phyloP scores from a whole-genome alignment of 805 yeast genomes.

The Candida manassasensis region DNA sequence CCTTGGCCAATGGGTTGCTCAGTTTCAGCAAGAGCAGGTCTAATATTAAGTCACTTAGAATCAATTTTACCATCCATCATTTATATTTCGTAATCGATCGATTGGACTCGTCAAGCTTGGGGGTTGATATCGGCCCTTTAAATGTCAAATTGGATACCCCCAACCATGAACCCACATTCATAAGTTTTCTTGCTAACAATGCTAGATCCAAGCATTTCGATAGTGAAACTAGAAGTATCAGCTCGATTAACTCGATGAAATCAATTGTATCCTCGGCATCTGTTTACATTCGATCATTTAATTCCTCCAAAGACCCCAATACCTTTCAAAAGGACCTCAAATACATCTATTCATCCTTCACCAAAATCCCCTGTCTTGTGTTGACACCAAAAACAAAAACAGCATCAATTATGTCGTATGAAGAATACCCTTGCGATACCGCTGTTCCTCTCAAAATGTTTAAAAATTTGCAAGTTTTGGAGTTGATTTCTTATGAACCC shows the following conservation, averaged over 20 bases:
- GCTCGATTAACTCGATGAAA: conserved; percentile 56
- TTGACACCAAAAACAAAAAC: conserved; percentile 58
- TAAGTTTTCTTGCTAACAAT: conserved; percentile 56
- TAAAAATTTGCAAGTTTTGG: conserved; percentile 59
- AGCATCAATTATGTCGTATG: conserved; percentile 54
- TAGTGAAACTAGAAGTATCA: conserved; percentile 45
- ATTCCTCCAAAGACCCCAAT: conserved; percentile 37
- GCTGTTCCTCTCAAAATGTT: conserved; percentile 60
- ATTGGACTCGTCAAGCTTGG: conserved; percentile 45
- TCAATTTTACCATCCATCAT: conserved; percentile 60
- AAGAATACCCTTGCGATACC: conserved; percentile 69
- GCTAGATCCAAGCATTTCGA: conserved; percentile 41
- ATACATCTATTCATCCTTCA: conserved; percentile 58
- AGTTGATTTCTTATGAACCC: conserved; percentile 56
- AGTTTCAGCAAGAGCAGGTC: conserved; percentile 43
- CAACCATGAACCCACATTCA: conserved; percentile 48
- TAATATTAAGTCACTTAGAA: conserved; percentile 46
- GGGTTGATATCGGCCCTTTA: conserved; percentile 57
- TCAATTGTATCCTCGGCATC: conserved; percentile 43
- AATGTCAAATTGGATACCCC: conserved; percentile 56
- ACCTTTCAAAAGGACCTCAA: conserved; percentile 46
- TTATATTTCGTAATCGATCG: conserved; percentile 56
- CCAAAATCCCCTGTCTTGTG: conserved; percentile 60
- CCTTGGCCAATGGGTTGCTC: conserved; percentile 53
- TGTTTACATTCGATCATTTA: conserved; percentile 33